Conservation (phyloP, 1,284 basidiomycete genomes). For the Irpex rosettiformis region DNA sequence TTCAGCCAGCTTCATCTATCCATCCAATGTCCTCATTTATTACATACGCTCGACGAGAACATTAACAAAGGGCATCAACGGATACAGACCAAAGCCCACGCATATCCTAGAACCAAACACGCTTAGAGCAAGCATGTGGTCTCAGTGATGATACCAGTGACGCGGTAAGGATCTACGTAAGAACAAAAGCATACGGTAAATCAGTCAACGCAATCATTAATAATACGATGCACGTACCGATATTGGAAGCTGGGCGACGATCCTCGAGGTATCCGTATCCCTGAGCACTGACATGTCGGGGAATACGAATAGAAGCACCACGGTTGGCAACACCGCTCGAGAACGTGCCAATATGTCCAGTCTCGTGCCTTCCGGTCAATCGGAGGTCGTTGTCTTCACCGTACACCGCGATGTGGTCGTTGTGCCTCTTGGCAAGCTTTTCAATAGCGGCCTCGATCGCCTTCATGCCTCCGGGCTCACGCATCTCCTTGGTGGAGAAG, state of each 20-base stretch:
- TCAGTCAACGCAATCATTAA: slow-evolving; percentile 21
- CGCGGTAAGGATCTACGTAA: slow-evolving; percentile 78
- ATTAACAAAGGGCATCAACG: slow-evolving; percentile 1
- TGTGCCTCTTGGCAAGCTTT: slow-evolving; percentile 81
- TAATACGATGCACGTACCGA: slow-evolving; percentile 56
- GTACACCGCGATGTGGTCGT: slow-evolving; percentile 94
- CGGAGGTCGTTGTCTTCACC: slow-evolving; percentile 95
- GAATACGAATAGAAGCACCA: slow-evolving; percentile 94
- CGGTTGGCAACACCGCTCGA: slow-evolving; percentile 97
- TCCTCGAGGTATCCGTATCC: slow-evolving; percentile 97
- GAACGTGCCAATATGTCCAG: slow-evolving; percentile 92
- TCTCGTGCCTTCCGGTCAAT: slow-evolving; percentile 94
- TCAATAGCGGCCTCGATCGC: slow-evolving; percentile 92
- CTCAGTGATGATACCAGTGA: slow-evolving; percentile 89
- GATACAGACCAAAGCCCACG: background rate
- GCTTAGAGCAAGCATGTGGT: slow-evolving; percentile 61
- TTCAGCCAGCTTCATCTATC: background rate
- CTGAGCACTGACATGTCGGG: slow-evolving; percentile 87
- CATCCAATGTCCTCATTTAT: background rate
- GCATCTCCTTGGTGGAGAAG: slow-evolving; percentile 91
- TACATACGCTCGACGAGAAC: slow-evolving; percentile 4
- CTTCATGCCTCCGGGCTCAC: slow-evolving; percentile 92
- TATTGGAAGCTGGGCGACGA: slow-evolving; percentile 96
- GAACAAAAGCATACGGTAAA: slow-evolving; percentile 13
- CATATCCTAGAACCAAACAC: slow-evolving; percentile 19